phyloP scores from a whole-genome alignment of 2,329 filamentous ascomycete genomes.

The Fusarium kyushuense region DNA sequence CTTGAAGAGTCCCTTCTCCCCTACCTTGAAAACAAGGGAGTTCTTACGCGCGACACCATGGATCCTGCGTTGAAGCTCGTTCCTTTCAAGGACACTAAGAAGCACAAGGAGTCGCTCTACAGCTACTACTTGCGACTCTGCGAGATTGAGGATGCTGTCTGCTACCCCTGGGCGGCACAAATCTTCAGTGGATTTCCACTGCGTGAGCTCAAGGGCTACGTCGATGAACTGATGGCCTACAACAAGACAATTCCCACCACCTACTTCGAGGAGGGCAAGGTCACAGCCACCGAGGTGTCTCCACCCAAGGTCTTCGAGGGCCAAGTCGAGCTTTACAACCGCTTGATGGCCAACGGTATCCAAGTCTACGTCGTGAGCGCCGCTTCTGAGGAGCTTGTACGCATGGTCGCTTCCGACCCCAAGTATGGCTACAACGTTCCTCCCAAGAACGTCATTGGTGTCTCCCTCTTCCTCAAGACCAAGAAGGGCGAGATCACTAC shows the following conservation, averaged over 20 bases:
- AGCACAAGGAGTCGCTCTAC: slow-evolving; percentile 57
- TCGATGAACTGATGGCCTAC: slow-evolving; percentile 61
- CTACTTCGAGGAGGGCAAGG: slow-evolving; percentile 53
- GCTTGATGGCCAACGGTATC: slow-evolving; percentile 58
- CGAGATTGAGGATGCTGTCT: slow-evolving; percentile 56
- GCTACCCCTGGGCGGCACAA: slow-evolving; percentile 59
- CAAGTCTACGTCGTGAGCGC: slow-evolving; percentile 59
- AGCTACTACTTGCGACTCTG: slow-evolving; percentile 61
- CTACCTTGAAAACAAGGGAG: slow-evolving; percentile 57
- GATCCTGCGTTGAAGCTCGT: slow-evolving; percentile 57
- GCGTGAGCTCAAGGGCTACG: slow-evolving; percentile 59
- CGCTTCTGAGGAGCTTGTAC: slow-evolving; percentile 58
- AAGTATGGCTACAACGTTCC: slow-evolving; percentile 60
- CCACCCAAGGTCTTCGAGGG: slow-evolving; percentile 55
- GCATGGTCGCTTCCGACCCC: slow-evolving; percentile 60
- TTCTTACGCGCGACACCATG: slow-evolving; percentile 56
- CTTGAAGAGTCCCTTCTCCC: slow-evolving; percentile 59
- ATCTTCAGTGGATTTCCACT: slow-evolving; percentile 58
- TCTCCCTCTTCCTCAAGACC: slow-evolving; percentile 54
- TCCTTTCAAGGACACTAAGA: slow-evolving; percentile 56
- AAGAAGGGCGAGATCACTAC: slow-evolving; percentile 50
- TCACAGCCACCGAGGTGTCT: slow-evolving; percentile 47
- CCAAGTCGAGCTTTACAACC: slow-evolving; percentile 59
- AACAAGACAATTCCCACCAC: slow-evolving; percentile 53
- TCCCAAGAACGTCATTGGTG: slow-evolving; percentile 59